A percentile compares a stretch with the other conserved stretches of the same genome.
These are phyloP conservation scores for Aethionema arabicum DNA, from an alignment of 345 rosid genomes.

Conservation along the genomic window DNA sequence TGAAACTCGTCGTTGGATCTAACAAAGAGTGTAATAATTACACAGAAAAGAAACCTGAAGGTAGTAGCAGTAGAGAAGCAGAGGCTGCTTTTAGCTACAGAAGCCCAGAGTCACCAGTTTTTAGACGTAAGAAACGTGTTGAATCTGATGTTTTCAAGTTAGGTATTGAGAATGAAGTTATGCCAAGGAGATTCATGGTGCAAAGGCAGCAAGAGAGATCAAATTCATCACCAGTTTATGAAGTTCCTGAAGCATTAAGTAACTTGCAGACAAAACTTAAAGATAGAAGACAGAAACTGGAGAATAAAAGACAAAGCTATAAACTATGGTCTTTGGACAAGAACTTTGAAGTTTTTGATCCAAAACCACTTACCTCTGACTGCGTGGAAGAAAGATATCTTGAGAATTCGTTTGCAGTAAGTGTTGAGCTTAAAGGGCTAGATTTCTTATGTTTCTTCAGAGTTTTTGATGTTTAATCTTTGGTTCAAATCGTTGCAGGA, in stretches of 20 bases:
- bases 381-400: slow-evolving; percentile 32
- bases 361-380: background rate
- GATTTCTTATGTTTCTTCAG: background rate
- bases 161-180: slow-evolving; percentile 35
- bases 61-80: slow-evolving; percentile 27
- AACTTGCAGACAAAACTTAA: slow-evolving; percentile 36
- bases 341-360: slow-evolving; percentile 30
- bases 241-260: slow-evolving; percentile 39
- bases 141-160: slow-evolving; percentile 37
- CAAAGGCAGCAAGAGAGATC: slow-evolving; percentile 41
- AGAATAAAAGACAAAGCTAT: slow-evolving; percentile 38
- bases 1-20: slow-evolving; percentile 50
- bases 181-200: slow-evolving; percentile 34
- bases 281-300: slow-evolving; percentile 40
- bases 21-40: slow-evolving; percentile 38
- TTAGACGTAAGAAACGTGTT: slow-evolving; percentile 39
- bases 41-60: slow-evolving; percentile 22
- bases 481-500: slow-evolving; percentile 39
- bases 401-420: slow-evolving; percentile 40
- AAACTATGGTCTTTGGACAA: slow-evolving; percentile 31
- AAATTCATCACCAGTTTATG: slow-evolving; percentile 45
- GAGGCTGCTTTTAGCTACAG: slow-evolving; percentile 29
- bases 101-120: slow-evolving; percentile 33
- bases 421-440: slow-evolving; percentile 9
- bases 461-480: slow-evolving; percentile 1